Base-by-base conservation (phyloP, 139 green algal species). In the Pycnococcus provasolii region DNA sequence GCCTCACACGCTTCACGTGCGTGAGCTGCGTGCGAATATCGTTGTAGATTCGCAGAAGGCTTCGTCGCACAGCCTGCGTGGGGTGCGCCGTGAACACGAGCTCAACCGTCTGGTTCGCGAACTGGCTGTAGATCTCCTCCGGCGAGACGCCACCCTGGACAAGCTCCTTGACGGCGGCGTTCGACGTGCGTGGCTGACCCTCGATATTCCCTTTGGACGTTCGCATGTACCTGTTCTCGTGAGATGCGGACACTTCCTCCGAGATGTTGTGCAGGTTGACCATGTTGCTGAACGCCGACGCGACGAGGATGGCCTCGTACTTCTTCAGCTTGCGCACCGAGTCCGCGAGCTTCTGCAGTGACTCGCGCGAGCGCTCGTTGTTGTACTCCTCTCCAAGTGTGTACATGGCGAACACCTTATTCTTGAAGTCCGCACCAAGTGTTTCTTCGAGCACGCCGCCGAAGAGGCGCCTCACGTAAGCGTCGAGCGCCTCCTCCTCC, bases 11-110 rank as follows among this genome's bases (percentile, higher is more conserved):
- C 48, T 68, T 48, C 5, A 68, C 40, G 26, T 68, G 9, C 13
- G 59, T 9, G 40, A 68, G 26, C 15, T 60, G 47, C n/a, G 53
- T 9, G 42, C 67, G 67, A 41, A 73, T 50, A 3, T 41, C 42
- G 1, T 26, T 60, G 57, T 51, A 69, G 3, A 60, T 64, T 50
- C 69, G 62, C 50, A 69, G 53, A 45, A 75, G 58, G 4, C 81
- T 95, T 62, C 90, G 85, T 41, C 91, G 80, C 64, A 95, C 91
- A 62, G 95, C 85, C 73, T 95, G 89, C 9, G 89, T 95, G 26
- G 91, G 91, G 75, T 97, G 91, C 9, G 91, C 91, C 1, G 78
- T 84, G 39, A 84, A 67, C 43, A 84, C 73, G 26, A 82, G 58
- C 52, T 85, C 72, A 42, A 85, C 67, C 53, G 72, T n/a, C 54